Evolutionary conservation across 768 basidiomycete species (phyloP).

Genomic region (Lactifluus hygrophoroides): DNA sequence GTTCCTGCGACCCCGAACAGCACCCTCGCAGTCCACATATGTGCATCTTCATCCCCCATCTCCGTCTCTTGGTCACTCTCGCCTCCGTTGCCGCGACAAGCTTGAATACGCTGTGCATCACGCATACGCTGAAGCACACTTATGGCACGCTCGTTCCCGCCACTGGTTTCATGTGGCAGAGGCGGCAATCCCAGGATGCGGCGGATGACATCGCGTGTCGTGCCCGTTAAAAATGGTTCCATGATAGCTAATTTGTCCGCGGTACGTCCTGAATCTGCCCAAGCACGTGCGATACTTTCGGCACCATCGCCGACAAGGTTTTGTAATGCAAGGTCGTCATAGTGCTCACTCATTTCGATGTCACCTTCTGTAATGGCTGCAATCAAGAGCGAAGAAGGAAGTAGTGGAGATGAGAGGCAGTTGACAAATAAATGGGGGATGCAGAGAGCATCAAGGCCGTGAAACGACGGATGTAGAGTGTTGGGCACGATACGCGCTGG

Average conservation of each 20-base stretch:
- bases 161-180: background rate
- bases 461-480: conserved; percentile 45
- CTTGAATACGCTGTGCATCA: conserved; percentile 9
- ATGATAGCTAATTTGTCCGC: conserved; percentile 38
- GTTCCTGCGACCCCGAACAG: conserved; percentile 6
- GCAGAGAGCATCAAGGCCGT: conserved; percentile 62
- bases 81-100: background rate
- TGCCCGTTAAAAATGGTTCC: conserved; percentile 34
- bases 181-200: background rate
- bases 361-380: conserved; percentile 1
- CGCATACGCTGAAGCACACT: conserved; percentile 6
- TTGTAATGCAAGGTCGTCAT: conserved; percentile 46
- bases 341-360: conserved; percentile 13
- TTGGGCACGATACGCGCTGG: conserved; percentile 77
- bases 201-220: conserved; percentile 28
- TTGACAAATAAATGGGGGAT: conserved; percentile 61
- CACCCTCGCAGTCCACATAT: conserved; percentile 7
- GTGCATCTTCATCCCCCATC: conserved; percentile 7
- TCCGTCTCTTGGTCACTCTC: conserved; percentile 16
- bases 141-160: background rate
- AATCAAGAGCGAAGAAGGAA: background rate
- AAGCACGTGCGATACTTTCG: conserved; percentile 38
- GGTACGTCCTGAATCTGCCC: conserved; percentile 45
- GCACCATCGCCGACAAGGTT: conserved; percentile 55
- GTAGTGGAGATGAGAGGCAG: conserved; percentile 35